A percentile compares a stretch with the other conserved stretches of the same genome.
phyloP scores from a whole-genome alignment of 1,284 basidiomycete species.

The Cerioporus squamosus region DNA sequence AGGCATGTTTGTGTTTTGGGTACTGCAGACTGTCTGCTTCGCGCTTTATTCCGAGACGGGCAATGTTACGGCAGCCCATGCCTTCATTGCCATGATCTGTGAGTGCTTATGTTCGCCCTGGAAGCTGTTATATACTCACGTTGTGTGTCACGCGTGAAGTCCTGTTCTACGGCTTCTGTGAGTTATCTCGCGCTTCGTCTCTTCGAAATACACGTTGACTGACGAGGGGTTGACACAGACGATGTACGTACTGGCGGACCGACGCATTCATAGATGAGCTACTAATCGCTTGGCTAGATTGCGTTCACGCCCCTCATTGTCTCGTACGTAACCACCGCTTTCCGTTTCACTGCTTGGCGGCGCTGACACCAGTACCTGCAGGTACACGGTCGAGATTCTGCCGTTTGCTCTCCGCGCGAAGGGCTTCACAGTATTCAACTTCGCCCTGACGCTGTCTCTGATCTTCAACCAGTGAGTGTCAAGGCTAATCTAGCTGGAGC shows the following conservation, averaged over 20 bases:
- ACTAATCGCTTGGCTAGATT: constrained; percentile 33
- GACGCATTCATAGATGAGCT: not conserved
- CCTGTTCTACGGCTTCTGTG: constrained; percentile 47
- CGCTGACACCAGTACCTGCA: too few relatives aligned
- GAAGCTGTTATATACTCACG: not conserved
- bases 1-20: constrained; percentile 48
- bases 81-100: constrained; percentile 56
- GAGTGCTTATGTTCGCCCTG: constrained; percentile 19
- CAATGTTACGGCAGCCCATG: constrained; percentile 41
- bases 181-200: constrained; percentile 29
- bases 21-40: constrained; percentile 47
- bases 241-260: constrained; percentile 30
- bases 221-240: constrained; percentile 22
- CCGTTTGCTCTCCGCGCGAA: constrained; percentile 63
- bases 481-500: not conserved
- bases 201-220: not conserved
- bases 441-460: constrained; percentile 51
- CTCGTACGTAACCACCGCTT: constrained; percentile 39
- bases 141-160: constrained; percentile 28
- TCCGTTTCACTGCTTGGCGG: too few relatives aligned
- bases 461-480: constrained; percentile 60
- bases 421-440: constrained; percentile 61
- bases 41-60: constrained; percentile 41
- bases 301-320: constrained; percentile 63
- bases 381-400: constrained; percentile 62